A percentile compares a stretch with the other conserved stretches of the same genome.
Conservation (phyloP, 257 asterid species). For the Asclepias syriaca region DNA sequence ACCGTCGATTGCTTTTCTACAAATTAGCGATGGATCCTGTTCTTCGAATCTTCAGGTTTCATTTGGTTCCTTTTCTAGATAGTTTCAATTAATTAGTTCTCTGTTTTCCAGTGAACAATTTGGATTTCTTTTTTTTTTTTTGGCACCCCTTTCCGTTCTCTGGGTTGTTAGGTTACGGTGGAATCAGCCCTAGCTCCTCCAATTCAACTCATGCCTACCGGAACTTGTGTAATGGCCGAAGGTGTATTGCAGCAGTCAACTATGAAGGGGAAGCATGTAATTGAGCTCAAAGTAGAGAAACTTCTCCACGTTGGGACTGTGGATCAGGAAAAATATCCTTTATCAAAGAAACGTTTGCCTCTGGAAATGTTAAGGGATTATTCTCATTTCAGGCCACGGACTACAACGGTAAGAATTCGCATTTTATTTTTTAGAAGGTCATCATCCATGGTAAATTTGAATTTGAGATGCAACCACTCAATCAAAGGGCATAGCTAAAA, state of each 20-base stretch:
- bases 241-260: conserved; percentile 66
- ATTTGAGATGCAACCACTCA: neutral
- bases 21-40: conserved; percentile 74
- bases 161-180: conserved; percentile 50
- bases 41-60: conserved; percentile 53
- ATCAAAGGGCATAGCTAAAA: neutral
- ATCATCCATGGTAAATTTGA: neutral
- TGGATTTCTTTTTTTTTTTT: neutral
- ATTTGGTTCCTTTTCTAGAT: neutral
- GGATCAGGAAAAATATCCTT: conserved; percentile 56
- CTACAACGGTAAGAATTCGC: conserved; percentile 52
- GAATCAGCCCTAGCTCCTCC: conserved; percentile 67
- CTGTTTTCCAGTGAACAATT: neutral
- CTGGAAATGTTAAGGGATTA: conserved; percentile 55
- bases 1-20: conserved; percentile 48
- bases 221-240: conserved; percentile 65
- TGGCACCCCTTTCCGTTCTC: neutral
- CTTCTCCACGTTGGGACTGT: conserved; percentile 62
- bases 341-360: conserved; percentile 79
- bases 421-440: neutral
- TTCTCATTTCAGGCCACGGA: conserved; percentile 75
- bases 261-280: conserved; percentile 41
- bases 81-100: neutral
- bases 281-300: conserved; percentile 63
- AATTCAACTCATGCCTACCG: conserved; percentile 61